These are phyloP conservation scores for Verbena officinalis DNA, from an alignment of 257 asterid species.

Conservation along the genomic window DNA sequence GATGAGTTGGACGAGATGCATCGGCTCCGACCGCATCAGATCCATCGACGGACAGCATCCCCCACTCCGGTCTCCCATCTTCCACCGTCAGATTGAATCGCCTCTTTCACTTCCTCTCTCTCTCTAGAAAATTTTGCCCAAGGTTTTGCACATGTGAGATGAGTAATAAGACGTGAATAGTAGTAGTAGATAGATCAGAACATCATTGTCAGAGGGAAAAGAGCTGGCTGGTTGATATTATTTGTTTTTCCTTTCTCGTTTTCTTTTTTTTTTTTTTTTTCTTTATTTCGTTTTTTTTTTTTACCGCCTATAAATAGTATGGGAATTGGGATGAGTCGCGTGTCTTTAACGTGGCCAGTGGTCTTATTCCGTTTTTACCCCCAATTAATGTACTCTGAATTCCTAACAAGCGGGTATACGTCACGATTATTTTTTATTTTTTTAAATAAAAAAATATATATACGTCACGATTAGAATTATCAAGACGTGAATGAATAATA, in stretches of 20 bases:
- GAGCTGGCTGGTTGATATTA: slow-evolving; percentile 42
- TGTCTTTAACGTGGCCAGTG: background rate
- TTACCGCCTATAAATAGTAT: slow-evolving; percentile 33
- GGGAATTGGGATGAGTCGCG: no score
- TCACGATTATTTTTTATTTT: no score
- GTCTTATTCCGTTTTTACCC: background rate
- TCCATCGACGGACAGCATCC: slow-evolving; percentile 97
- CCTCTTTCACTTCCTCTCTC: slow-evolving; percentile 24
- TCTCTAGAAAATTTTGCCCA: background rate
- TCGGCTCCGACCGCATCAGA: slow-evolving; percentile 96
- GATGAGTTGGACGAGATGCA: slow-evolving; percentile 94
- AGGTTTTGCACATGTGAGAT: background rate
- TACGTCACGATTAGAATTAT: background rate
- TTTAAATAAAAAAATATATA: no score
- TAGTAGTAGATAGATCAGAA: slow-evolving; percentile 39
- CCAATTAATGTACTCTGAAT: background rate
- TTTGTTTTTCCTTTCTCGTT: slow-evolving; percentile 6
- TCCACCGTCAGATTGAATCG: slow-evolving; percentile 37
- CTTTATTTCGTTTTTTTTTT: background rate
- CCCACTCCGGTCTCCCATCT: slow-evolving; percentile 74
- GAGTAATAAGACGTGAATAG: slow-evolving; percentile 6
- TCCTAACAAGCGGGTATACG: no score
- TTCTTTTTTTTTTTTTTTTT: background rate
- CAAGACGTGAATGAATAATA: background rate
- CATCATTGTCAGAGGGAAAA: slow-evolving; percentile 38